phyloP scores from a whole-genome alignment of 2,329 filamentous ascomycete species.

The Davidsoniella australis region DNA sequence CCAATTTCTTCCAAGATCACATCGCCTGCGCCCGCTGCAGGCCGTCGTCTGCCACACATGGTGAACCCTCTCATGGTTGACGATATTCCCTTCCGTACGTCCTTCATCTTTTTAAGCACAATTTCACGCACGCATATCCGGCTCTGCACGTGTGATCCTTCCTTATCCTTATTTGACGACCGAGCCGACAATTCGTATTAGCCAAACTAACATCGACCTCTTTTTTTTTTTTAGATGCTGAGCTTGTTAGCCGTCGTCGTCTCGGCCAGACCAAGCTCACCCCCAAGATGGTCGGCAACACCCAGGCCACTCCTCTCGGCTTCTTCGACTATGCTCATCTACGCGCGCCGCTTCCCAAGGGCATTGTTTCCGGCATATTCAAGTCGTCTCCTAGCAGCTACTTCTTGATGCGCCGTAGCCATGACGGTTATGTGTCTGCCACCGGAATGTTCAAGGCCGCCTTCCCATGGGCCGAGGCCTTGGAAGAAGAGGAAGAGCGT shows the following conservation, averaged over 20 bases:
- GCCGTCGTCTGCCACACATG: conserved; percentile 34
- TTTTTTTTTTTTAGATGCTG: conserved; percentile 36
- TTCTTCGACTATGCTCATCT: conserved; percentile 94
- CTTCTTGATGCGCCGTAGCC: conserved; percentile 85
- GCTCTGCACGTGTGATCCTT: background rate
- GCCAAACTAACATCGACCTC: background rate
- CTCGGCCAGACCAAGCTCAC: conserved; percentile 84
- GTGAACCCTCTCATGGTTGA: conserved; percentile 46
- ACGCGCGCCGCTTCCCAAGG: conserved; percentile 79
- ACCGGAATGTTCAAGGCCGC: conserved; percentile 89
- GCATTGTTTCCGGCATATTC: conserved; percentile 86
- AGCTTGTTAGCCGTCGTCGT: conserved; percentile 68
- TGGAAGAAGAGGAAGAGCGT: conserved; percentile 61
- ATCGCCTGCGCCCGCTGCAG: conserved; percentile 16
- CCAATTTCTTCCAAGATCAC: conserved; percentile 7
- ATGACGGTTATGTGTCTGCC: conserved; percentile 68
- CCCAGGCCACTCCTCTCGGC: conserved; percentile 58
- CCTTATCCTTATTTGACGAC: background rate
- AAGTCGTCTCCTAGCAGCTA: conserved; percentile 79
- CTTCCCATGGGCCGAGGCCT: conserved; percentile 58
- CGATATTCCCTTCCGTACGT: conserved; percentile 30
- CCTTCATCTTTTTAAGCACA: background rate
- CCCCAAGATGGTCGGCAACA: conserved; percentile 61
- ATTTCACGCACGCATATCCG: background rate
- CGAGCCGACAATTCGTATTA: background rate